These are phyloP conservation scores for Pseudotsuga menziesii DNA, from an alignment of 75 land plant species.

Conservation along the genomic window DNA sequence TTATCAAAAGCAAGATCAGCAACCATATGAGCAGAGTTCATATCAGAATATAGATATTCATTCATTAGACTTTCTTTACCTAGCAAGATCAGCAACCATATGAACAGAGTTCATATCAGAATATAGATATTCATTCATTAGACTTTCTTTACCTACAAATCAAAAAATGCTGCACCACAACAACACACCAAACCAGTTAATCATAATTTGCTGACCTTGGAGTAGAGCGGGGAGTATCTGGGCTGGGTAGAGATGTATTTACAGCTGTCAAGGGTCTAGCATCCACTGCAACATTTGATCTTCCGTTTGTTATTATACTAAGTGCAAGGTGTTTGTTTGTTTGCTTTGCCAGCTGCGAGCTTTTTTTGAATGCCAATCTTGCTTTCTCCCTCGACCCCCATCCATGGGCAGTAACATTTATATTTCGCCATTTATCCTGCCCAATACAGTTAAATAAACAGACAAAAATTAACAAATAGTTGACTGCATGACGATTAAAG, in stretches of 20 bases:
- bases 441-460: neutral
- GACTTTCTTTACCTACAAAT: neutral
- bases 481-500: neutral
- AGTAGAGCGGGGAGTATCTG: neutral
- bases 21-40: neutral
- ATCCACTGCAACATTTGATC: slow-evolving; percentile 5
- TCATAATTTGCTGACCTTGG: neutral
- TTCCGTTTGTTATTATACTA: neutral
- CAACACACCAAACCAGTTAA: neutral
- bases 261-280: neutral
- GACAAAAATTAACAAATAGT: neutral
- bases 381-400: slow-evolving; percentile 14
- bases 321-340: neutral
- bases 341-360: slow-evolving; percentile 10
- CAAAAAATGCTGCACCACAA: neutral
- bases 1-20: neutral
- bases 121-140: neutral
- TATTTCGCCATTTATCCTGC: slow-evolving; percentile 16
- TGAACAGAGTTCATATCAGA: neutral
- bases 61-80: neutral
- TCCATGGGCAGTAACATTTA: slow-evolving; percentile 12
- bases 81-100: neutral
- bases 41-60: neutral
- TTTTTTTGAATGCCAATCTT: slow-evolving; percentile 13
- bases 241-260: neutral